Evolutionary conservation across 306 rosid species (phyloP), one percentile per base, ranked within the genome.

Genomic region (Rosa lucieae): DNA sequence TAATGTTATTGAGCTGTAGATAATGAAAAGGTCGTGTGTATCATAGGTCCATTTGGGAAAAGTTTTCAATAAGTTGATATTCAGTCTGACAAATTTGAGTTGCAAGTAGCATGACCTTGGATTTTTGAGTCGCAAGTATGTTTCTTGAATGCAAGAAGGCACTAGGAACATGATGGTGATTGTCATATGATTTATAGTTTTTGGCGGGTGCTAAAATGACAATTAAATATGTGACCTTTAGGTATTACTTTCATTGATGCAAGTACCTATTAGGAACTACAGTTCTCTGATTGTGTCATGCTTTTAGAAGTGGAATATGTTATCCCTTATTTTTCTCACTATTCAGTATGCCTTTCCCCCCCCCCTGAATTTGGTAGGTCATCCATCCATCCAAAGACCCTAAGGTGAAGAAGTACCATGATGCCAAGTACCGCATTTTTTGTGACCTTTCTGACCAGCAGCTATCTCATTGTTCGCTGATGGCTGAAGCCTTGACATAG

Each of bases 331-430:
- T 53, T 59, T 59, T 56, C 66, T 59, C 14, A 23, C 32, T 40
- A n/a, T 21, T 40, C 49, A 62, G 10, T 55, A 42, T 66, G 39
- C 44, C 67, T 48, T 66, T 48, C 26, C 26, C 26, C 26, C 26
- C 7, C 32, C 78, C 23, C 74, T 74, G 65, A 76, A 43, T 83
- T 72, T 77, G 78, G 80, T 87, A 95, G 98, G 97, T 92, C 76
- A 83, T 92, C 81, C 83, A 86, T 86, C 98, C 97, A 67, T 92
- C 96, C n/a, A 73, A 79, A 72, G 93, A 95, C 82, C 94, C 94
- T 9, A 92, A 85, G 89, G 97, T 95, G 83, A 92, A 85, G 85
- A 88, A 83, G 80, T 95, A 89, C 90, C 99, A 92, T 74, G 93
- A 92, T 35, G 90, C 92, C 49, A 92, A 95, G 83, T 92, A 92